These are phyloP conservation scores for Lachancea lanzarotensis DNA, from an alignment of 805 yeast genomes.

Conservation along the genomic window DNA sequence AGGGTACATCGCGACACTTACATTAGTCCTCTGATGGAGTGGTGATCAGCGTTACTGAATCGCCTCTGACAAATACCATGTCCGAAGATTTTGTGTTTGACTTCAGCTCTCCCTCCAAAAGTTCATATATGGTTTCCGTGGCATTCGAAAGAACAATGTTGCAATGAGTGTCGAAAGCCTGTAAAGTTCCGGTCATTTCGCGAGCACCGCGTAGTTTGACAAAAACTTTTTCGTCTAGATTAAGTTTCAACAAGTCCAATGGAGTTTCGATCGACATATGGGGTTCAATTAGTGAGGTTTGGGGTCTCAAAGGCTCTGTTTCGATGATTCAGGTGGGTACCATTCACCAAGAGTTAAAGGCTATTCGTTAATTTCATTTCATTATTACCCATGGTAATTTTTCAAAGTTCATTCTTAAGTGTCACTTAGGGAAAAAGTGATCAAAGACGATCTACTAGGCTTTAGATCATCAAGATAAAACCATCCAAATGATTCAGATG, in stretches of 20 bases:
- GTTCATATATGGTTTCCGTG: slow-evolving; percentile 65
- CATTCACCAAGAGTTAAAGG: background rate
- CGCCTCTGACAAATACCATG: slow-evolving; percentile 97
- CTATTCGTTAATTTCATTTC: background rate
- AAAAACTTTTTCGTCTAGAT: slow-evolving; percentile 77
- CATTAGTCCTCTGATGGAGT: slow-evolving; percentile 33
- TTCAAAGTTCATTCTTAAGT: background rate
- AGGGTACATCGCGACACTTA: background rate
- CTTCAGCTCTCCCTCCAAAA: slow-evolving; percentile 43
- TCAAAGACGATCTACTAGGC: no score
- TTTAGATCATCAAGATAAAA: no score
- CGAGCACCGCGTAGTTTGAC: slow-evolving; percentile 93
- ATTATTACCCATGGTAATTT: background rate
- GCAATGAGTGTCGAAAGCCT: slow-evolving; percentile 94
- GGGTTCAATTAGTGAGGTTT: background rate
- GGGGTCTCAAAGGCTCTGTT: no score
- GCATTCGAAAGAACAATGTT: slow-evolving; percentile 94
- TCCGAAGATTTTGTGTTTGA: slow-evolving; percentile 56
- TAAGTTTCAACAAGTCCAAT: slow-evolving; percentile 78
- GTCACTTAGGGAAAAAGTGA: no score
- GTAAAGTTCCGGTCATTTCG: slow-evolving; percentile 82
- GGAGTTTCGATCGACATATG: slow-evolving; percentile 53
- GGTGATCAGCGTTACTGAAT: slow-evolving; percentile 81
- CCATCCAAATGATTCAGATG: no score
- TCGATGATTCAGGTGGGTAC: no score